Evolutionary conservation across 768 basidiomycete species (phyloP).

Genomic region (Amanita exitialis): DNA sequence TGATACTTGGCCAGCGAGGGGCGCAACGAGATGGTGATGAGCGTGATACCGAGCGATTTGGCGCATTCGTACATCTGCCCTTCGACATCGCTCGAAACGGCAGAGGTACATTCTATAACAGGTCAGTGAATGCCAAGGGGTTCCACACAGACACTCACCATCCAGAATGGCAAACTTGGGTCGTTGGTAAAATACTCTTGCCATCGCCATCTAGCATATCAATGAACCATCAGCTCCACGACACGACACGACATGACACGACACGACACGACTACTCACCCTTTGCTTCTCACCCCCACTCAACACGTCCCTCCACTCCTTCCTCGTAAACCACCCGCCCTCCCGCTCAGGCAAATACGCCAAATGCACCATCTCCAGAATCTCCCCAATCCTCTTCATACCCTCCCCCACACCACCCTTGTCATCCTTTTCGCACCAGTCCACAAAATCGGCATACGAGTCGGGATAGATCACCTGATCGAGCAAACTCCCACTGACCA

Average conservation of each 20-base stretch:
- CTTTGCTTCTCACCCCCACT: conserved; percentile 97
- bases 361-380: conserved; percentile 75
- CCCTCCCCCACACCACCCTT: conserved; percentile 33
- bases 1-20: conserved; percentile 87
- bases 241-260: not conserved
- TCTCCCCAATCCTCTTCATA: conserved; percentile 59
- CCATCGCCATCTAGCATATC: conserved; percentile 72
- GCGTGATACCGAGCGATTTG: conserved; percentile 80
- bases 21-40: conserved; percentile 86
- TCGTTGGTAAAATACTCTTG: conserved; percentile 83
- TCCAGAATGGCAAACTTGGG: conserved; percentile 82
- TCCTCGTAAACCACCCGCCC: conserved; percentile 81
- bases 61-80: conserved; percentile 93
- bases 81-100: conserved; percentile 93
- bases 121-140: conserved; percentile 1
- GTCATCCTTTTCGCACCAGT: conserved; percentile 11
- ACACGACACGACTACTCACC: too few species aligned
- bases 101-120: conserved; percentile 79
- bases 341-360: conserved; percentile 80
- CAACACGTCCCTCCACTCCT: conserved; percentile 94
- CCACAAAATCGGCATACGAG: conserved; percentile 63
- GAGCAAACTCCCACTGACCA: conserved; percentile 77
- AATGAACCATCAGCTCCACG: not conserved
- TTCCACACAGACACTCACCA: conserved; percentile 35
- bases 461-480: conserved; percentile 96